Evolutionary conservation across 768 basidiomycete genomes (phyloP), one percentile per base, ranked within the genome.

Genomic region (Leccinum obscurum): DNA sequence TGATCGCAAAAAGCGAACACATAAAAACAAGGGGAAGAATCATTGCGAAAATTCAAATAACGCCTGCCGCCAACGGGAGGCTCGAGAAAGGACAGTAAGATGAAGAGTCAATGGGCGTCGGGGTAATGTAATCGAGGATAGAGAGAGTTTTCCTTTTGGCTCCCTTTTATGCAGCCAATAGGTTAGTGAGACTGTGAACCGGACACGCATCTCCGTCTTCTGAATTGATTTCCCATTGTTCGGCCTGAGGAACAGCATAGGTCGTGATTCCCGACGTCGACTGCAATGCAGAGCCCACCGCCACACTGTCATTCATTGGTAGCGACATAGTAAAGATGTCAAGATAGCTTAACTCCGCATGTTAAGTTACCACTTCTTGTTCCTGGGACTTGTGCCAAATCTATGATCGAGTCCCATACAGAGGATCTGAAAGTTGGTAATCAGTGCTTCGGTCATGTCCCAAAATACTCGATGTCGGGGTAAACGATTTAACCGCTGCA

Each of bases 41-140:
- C 70, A 71, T 72, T 35, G 22, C 9, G 44, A 28, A 3, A 22
- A 48, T 24, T 28, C 44, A 50, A 46, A 56, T 51, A 59, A 37
- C 4, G 17, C 34, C 63, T 13, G 7, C 41, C 39, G 44, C 50
- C 52, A 39, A 24, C 46, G 15, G 13, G 6, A 13, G 22, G 39
- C 35, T 17, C 15, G 9, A 58, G 30, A 48, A 28, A 58, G 34
- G 34, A 15, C 28, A 51, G 46, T 4, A 22, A 11, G 8, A 22
- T 15, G 32, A 28, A 32, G 2, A 35, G 41, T 20, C 5, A 52
- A 22, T 28, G 22, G 24, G 5, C 14, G 15, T 0, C 24, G 41
- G 10, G 41, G 41, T 20, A 44, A 14, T 5, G 41, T n/a, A 41
- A 14, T 6, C 3, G 41, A 44, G 41, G 0, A 44, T 20, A 44